Evolutionary conservation across 306 rosid species (phyloP).

Genomic region (Inga oerstediana): DNA sequence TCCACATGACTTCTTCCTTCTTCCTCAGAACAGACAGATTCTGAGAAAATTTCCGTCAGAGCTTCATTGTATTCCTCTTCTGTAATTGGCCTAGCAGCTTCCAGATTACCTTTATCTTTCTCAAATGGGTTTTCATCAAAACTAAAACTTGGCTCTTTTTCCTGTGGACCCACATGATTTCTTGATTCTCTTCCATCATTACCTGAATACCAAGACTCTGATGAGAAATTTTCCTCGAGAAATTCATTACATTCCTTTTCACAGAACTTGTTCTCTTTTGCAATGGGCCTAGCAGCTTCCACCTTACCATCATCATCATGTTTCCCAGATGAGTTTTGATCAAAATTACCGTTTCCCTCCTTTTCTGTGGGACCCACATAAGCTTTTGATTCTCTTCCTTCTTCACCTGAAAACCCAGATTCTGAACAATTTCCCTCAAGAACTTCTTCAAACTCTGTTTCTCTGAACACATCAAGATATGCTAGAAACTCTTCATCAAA

Average conservation of each 20-base stretch:
- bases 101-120: background rate
- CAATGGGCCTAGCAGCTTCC: background rate
- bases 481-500: slow-evolving; percentile 58
- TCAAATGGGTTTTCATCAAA: background rate
- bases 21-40: background rate
- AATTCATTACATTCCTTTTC: background rate
- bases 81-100: background rate
- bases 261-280: background rate
- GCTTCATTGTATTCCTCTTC: background rate
- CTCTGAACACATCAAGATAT: slow-evolving; percentile 55
- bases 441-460: slow-evolving; percentile 27
- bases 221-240: background rate
- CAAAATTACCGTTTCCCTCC: background rate
- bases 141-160: background rate
- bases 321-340: background rate
- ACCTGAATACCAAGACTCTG: background rate
- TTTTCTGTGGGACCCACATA: background rate
- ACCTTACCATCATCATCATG: background rate
- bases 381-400: background rate
- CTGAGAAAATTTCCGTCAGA: background rate
- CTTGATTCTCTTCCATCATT: background rate
- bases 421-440: slow-evolving; percentile 17
- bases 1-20: background rate
- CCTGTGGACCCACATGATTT: background rate
- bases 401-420: background rate